Evolutionary conservation across 176 grass and related monocot species (phyloP).

Genomic region (Triticum urartu): DNA sequence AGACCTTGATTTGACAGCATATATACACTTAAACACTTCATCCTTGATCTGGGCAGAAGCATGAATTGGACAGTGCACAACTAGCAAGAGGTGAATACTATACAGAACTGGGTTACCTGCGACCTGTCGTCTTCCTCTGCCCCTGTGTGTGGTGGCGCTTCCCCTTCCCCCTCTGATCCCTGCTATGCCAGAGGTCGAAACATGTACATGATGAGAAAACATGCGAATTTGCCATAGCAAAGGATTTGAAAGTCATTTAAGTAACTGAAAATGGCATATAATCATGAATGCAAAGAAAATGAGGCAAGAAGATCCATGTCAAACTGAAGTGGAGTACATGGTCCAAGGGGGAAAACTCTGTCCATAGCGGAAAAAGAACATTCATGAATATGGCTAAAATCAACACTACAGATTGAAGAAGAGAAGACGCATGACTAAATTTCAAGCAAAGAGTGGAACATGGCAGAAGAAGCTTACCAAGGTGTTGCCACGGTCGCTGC

Average conservation of each 20-base stretch:
- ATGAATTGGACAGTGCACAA: too few species aligned
- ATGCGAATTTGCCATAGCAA: neutral
- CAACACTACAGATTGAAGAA: neutral
- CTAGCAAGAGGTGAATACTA: too few species aligned
- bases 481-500: neutral
- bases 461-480: neutral
- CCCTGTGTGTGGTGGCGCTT: too few species aligned
- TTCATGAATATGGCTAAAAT: neutral
- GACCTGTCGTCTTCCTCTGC: too few species aligned
- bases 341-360: neutral
- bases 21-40: too few species aligned
- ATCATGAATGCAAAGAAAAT: neutral
- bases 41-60: too few species aligned
- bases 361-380: neutral
- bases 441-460: neutral
- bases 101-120: too few species aligned
- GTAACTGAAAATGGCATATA: neutral
- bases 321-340: neutral
- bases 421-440: too few species aligned
- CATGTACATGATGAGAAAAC: neutral
- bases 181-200: too few species aligned
- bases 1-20: too few species aligned
- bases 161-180: neutral
- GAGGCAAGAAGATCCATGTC: neutral
- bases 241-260: neutral